Base-by-base conservation (phyloP, 257 asterid species). In the Eucommia ulmoides region DNA sequence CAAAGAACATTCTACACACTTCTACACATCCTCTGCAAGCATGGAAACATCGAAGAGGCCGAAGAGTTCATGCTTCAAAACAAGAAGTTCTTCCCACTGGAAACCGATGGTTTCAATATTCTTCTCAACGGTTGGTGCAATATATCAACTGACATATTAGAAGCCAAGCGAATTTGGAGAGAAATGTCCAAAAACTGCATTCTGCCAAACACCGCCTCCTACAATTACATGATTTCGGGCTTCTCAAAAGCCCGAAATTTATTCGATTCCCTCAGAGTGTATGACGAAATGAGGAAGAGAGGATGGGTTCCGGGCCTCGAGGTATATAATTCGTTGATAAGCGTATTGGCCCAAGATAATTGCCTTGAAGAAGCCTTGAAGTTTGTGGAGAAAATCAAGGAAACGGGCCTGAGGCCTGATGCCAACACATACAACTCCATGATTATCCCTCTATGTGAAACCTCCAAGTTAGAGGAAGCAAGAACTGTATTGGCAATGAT, bases 151-250 rank as follows among this genome's bases (percentile, higher is more conserved):
- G 98, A 89, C 65, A 60, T 82, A 66, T 50, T 45, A 18, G 88
- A 85, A 75, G 85, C 96, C 72, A 89, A 85, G 74, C 74, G 98
- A 62, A 58, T 89, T 45, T 89, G 98, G 98, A 74, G 94, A 35
- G 96, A 85, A 64, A 78, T 89, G 98, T 74, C 96, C 47, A 89
- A 74, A 65, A 74, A 72, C 59, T 89, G 98, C 35, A 76, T 82
- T 41, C 68, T 70, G 59, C 94, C 98, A 7, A 63, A 89, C 22
- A 80, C 62, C 65, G 63, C 68, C 41, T 80, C 98, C 23, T 89
- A 80, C 48, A 55, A 75, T 7, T 82, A 76, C 76, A 60, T 89
- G 78, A 85, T 89, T 24, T 74, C 98, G 1, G 82, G 98, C 69
- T 66, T 78, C 69, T 78, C 98, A 22, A 80, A 65, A 44, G 82